Base-by-base conservation (phyloP, 1,284 basidiomycete genomes). In the Leccinum subfulvum region DNA sequence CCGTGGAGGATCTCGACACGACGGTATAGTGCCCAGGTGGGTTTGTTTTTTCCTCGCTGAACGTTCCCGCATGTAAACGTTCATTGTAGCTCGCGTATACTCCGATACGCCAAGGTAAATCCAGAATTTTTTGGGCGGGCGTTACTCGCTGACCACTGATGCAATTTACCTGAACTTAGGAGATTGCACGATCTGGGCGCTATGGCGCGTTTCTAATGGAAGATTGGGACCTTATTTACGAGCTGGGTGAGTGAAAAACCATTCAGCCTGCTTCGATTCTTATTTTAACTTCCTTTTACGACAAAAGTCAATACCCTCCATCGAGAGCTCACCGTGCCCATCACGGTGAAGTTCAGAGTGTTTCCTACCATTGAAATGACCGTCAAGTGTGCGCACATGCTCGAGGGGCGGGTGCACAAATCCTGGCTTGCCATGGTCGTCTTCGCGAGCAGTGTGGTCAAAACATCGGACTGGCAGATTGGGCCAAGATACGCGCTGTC, bases 131-230 rank as follows among this genome's bases (percentile, higher is more conserved):
- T 52, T 58, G 1, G 4, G 14, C 3, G 3, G 30, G 47, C 52
- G n/a, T 44, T 54, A 23, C 23, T 9, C 41, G 18, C 54, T 61
- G 21, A 58, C 49, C 35, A 37, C 35, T 37, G 35, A 35, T 76
- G 97, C 92, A 0, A 86, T 98, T 18, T 97, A 99, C 74, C 84
- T 98, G 75, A 98, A 99, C 76, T 82, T 99, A 99, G 72, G 94
- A 97, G 61, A 98, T 99, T 65, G 97, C 97, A 0, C 84, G 86
- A 65, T 81, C 87, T 49, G 97, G 97, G 0, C 84, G 85, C 62
- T 99, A 98, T 68, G 97, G 97, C 0, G 86, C 90, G 2, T 98
- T 92, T 78, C 75, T 99, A 54, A 93, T 95, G 81, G 96, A 98
- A 65, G 94, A 98, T 60, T 98, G 95, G 95, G 88, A 92, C 10